Evolutionary conservation across 805 yeast genomes (phyloP).

Genomic region (Naumovozyma dairenensis): DNA sequence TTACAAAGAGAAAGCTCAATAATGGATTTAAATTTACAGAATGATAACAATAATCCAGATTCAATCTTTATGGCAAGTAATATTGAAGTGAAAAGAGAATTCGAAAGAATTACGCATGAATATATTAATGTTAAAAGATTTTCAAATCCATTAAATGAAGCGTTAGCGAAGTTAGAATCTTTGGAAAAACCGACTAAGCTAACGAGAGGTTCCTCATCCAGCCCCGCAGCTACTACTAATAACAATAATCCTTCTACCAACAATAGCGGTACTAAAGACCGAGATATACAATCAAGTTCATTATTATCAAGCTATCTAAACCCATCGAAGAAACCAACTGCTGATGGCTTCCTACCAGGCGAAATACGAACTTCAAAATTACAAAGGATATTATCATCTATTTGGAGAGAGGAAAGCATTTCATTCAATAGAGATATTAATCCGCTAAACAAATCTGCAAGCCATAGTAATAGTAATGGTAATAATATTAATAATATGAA

Average conservation of each 20-base stretch:
- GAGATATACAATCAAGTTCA: background rate
- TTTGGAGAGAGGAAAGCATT: slow-evolving; percentile 26
- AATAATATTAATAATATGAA: no score
- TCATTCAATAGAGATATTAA: slow-evolving; percentile 19
- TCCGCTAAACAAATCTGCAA: slow-evolving; percentile 13
- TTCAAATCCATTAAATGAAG: slow-evolving; percentile 58
- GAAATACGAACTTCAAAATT: slow-evolving; percentile 16
- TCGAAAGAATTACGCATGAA: slow-evolving; percentile 68
- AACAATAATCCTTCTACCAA: slow-evolving; percentile 1
- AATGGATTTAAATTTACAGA: slow-evolving; percentile 39
- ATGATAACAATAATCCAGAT: slow-evolving; percentile 17
- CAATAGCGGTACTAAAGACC: background rate
- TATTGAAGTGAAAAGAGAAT: slow-evolving; percentile 60
- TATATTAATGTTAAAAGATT: slow-evolving; percentile 59
- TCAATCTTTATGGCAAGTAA: slow-evolving; percentile 35
- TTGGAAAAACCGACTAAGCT: slow-evolving; percentile 7
- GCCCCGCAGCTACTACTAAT: background rate
- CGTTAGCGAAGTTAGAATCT: slow-evolving; percentile 41
- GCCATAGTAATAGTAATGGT: no score
- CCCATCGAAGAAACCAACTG: slow-evolving; percentile 1
- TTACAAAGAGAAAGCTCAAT: slow-evolving; percentile 67
- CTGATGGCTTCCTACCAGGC: slow-evolving; percentile 7
- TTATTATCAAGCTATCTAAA: background rate
- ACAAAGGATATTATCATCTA: slow-evolving; percentile 17
- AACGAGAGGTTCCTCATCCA: background rate